Conservation (phyloP, 495 filamentous ascomycete species). For the Glarea lozoyensis region DNA sequence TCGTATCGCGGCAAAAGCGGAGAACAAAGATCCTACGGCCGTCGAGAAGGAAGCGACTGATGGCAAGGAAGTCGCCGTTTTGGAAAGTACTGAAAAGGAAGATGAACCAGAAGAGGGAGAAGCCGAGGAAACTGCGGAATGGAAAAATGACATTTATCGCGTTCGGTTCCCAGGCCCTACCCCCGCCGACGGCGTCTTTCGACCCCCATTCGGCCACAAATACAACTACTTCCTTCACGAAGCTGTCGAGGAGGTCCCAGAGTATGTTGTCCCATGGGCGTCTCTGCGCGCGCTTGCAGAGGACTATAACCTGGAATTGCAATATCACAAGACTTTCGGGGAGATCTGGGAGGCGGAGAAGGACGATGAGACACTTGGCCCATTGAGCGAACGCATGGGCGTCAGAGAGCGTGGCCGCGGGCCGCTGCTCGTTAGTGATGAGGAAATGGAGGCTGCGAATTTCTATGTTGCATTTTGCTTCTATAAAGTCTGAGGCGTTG, state of each 20-base stretch:
- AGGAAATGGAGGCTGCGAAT: slow-evolving; percentile 83
- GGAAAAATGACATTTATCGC: slow-evolving; percentile 88
- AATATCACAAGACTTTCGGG: slow-evolving; percentile 80
- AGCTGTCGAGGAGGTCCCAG: slow-evolving; percentile 90
- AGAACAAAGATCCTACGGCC: slow-evolving; percentile 20
- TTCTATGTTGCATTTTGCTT: slow-evolving; percentile 94
- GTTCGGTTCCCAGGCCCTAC: slow-evolving; percentile 78
- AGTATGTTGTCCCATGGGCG: slow-evolving; percentile 98
- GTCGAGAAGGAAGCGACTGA: slow-evolving; percentile 16
- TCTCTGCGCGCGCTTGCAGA: slow-evolving; percentile 90
- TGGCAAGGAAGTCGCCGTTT: slow-evolving; percentile 11
- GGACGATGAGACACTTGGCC: slow-evolving; percentile 66
- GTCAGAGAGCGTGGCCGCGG: slow-evolving; percentile 67
- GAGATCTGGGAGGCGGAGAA: slow-evolving; percentile 90
- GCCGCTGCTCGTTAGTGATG: slow-evolving; percentile 55
- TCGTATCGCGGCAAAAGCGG: slow-evolving; percentile 29
- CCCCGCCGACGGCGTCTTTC: slow-evolving; percentile 73
- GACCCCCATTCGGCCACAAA: slow-evolving; percentile 93
- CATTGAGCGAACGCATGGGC: slow-evolving; percentile 87
- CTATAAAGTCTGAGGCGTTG: slow-evolving; percentile 69
- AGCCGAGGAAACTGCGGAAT: slow-evolving; percentile 53
- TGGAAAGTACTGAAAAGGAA: slow-evolving; percentile 30
- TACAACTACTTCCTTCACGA: slow-evolving; percentile 94
- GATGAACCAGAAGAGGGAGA: slow-evolving; percentile 43
- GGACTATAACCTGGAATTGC: slow-evolving; percentile 90